Conservation (phyloP, 352 stramenopile species). For the Phytophthora fragariaefolia region DNA sequence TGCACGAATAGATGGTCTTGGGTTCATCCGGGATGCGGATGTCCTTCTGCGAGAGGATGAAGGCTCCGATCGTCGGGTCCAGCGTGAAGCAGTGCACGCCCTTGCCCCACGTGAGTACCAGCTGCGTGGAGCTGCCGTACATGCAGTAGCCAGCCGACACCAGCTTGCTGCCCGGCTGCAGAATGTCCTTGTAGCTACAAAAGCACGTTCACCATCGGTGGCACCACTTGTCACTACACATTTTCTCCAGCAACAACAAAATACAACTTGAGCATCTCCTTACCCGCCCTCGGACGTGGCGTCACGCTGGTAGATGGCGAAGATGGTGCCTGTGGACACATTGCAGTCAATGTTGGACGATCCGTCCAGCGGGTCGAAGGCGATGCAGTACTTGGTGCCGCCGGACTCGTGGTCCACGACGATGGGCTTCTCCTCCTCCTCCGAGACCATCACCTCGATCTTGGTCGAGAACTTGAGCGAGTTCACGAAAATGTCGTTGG, state of each 20-base stretch:
- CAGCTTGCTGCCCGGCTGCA: constrained; percentile 94
- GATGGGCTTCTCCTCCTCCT: constrained; percentile 98
- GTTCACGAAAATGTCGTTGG: constrained; percentile 99
- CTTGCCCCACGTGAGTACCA: constrained; percentile 96
- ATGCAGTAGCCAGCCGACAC: constrained; percentile 98
- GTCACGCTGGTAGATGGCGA: constrained; percentile 96
- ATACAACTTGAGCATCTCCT: too few species aligned
- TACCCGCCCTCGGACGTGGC: constrained; percentile 51
- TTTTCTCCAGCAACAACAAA: neutral
- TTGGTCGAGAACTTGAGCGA: constrained; percentile 96
- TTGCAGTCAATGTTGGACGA: constrained; percentile 99
- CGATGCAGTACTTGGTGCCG: constrained; percentile 95
- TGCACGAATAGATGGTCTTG: constrained; percentile 97
- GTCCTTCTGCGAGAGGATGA: constrained; percentile 96
- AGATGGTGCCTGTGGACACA: constrained; percentile 99
- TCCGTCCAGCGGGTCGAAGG: constrained; percentile 98
- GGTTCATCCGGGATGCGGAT: constrained; percentile 94
- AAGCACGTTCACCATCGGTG: too few species aligned
- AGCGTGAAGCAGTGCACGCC: constrained; percentile 98
- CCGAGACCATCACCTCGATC: constrained; percentile 97
- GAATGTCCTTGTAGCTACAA: constrained; percentile 87
- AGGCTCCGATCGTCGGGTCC: constrained; percentile 98
- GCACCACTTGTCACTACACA: constrained; percentile 11
- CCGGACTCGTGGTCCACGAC: constrained; percentile 79
- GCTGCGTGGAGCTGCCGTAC: constrained; percentile 98